phyloP scores from a whole-genome alignment of 129 eudicot species.

The Pittosporum tobira region DNA sequence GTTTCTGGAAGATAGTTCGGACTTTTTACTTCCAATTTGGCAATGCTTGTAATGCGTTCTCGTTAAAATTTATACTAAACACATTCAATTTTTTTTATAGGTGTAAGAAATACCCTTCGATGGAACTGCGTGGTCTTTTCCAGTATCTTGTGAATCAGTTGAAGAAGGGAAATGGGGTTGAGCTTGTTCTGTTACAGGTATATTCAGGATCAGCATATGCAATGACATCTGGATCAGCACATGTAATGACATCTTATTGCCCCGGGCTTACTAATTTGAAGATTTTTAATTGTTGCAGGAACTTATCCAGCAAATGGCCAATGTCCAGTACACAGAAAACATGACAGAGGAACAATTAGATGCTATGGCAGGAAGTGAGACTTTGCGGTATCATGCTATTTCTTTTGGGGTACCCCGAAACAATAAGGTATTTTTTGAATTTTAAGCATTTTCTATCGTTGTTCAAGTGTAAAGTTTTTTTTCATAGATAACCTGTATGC shows the following conservation, averaged over 20 bases:
- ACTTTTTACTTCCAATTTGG: too few species aligned
- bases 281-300: slow-evolving; percentile 42
- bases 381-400: slow-evolving; percentile 86
- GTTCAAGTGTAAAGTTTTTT: neutral
- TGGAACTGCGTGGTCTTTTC: slow-evolving; percentile 96
- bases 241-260: neutral
- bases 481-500: neutral
- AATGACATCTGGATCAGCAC: too few species aligned
- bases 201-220: slow-evolving; percentile 2
- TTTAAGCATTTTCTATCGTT: neutral
- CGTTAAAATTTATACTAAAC: neutral
- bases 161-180: slow-evolving; percentile 94
- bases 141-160: slow-evolving; percentile 94
- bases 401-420: slow-evolving; percentile 89
- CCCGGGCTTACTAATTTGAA: neutral
- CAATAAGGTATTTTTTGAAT: slow-evolving; percentile 57
- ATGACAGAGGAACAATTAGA: slow-evolving; percentile 99
- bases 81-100: slow-evolving; percentile 26
- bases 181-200: slow-evolving; percentile 98
- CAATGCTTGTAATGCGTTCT: neutral
- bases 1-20: neutral
- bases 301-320: slow-evolving; percentile 98
- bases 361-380: slow-evolving; percentile 99
- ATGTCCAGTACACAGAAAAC: slow-evolving; percentile 96
- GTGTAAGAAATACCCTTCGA: slow-evolving; percentile 97